Percentiles rank a stretch among this genome's conserved stretches.
Conservation (phyloP, 2,329 filamentous ascomycete genomes). For the Rhexocercosporidium sp. region DNA sequence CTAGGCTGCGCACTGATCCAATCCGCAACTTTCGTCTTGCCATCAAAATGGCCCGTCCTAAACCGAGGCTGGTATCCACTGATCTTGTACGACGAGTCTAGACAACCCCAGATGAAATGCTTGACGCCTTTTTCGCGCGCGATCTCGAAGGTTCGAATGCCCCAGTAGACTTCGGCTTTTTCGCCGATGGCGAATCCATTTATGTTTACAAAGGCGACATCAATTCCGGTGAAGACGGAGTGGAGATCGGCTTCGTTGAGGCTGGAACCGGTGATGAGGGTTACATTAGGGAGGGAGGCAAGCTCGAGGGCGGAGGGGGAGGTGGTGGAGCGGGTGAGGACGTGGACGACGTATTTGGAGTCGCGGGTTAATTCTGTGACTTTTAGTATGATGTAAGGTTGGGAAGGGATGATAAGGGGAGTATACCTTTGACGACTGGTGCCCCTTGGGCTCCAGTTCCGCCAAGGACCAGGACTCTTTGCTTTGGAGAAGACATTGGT, state of each 20-base stretch:
- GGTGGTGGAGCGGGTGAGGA: constrained; percentile 46
- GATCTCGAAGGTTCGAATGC: constrained; percentile 44
- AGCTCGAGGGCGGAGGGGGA: constrained; percentile 44
- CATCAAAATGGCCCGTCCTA: constrained; percentile 48
- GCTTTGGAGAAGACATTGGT: constrained; percentile 49
- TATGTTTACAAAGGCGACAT: constrained; percentile 48
- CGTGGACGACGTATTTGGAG: constrained; percentile 35
- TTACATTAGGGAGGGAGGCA: constrained; percentile 44
- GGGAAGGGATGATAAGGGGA: not conserved
- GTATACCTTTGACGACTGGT: constrained; percentile 43
- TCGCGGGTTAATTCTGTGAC: constrained; percentile 13
- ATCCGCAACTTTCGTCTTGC: constrained; percentile 42
- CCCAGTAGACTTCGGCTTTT: constrained; percentile 45
- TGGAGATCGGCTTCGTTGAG: constrained; percentile 44
- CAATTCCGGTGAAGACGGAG: constrained; percentile 43
- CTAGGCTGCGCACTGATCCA: constrained; percentile 31
- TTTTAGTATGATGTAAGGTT: constrained; percentile 33
- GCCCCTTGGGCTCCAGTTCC: constrained; percentile 48
- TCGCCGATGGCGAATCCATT: constrained; percentile 47
- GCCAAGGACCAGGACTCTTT: constrained; percentile 58
- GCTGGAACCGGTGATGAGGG: constrained; percentile 46
- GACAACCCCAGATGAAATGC: constrained; percentile 44
- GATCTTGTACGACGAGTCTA: constrained; percentile 47
- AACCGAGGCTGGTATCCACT: constrained; percentile 44
- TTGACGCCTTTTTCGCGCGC: constrained; percentile 35